phyloP scores from a whole-genome alignment of 179 eudicot species.

The Silene vulgaris region DNA sequence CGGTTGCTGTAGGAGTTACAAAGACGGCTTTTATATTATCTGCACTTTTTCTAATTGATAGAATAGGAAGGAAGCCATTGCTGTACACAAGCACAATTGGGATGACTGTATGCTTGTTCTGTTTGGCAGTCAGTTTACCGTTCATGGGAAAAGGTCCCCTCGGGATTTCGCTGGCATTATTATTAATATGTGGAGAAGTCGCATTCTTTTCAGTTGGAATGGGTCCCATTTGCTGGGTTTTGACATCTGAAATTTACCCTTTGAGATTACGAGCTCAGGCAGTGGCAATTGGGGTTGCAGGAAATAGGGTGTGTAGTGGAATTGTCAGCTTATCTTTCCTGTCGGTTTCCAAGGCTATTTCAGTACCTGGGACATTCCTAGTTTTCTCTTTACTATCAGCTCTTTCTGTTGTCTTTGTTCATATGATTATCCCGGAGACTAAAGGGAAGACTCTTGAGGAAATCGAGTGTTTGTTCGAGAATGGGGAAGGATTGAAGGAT shows the following conservation, averaged over 20 bases:
- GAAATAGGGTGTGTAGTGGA: slow-evolving; percentile 39
- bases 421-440: slow-evolving; percentile 33
- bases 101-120: slow-evolving; percentile 33
- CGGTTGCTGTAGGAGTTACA: slow-evolving; percentile 37
- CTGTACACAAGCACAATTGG: slow-evolving; percentile 36
- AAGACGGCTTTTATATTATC: slow-evolving; percentile 30
- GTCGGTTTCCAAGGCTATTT: slow-evolving; percentile 28
- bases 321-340: slow-evolving; percentile 37
- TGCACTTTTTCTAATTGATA: slow-evolving; percentile 31
- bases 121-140: slow-evolving; percentile 44
- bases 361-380: slow-evolving; percentile 31
- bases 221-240: slow-evolving; percentile 46
- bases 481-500: slow-evolving; percentile 16
- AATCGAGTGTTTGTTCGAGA: slow-evolving; percentile 31
- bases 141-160: slow-evolving; percentile 30
- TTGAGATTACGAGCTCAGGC: slow-evolving; percentile 40
- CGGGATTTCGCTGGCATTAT: slow-evolving; percentile 41
- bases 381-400: slow-evolving; percentile 28
- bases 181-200: slow-evolving; percentile 50
- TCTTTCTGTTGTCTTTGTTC: slow-evolving; percentile 32
- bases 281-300: slow-evolving; percentile 32
- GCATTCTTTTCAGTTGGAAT: slow-evolving; percentile 41
- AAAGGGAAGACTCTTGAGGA: slow-evolving; percentile 39
- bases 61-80: slow-evolving; percentile 35
- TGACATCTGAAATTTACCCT: slow-evolving; percentile 39